Conservation (phyloP, 345 rosid genomes). For the Hypericum perforatum region DNA sequence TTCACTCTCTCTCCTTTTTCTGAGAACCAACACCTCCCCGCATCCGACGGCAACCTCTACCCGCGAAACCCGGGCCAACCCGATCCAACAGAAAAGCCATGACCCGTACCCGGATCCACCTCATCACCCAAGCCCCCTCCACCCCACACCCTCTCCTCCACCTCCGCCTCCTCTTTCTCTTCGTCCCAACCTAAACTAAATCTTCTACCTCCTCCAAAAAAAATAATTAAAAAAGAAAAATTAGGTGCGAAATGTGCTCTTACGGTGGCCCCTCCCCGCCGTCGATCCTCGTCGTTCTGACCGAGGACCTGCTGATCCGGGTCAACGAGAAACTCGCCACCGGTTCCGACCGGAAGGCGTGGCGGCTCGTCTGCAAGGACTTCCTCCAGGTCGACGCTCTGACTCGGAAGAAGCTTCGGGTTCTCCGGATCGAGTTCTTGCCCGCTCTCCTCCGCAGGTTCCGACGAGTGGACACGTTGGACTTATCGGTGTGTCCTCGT, state of each 20-base stretch:
- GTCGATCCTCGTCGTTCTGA: constrained; percentile 34
- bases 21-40: too few relatives aligned
- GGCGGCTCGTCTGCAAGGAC: constrained; percentile 68
- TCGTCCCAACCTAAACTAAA: constrained; percentile 57
- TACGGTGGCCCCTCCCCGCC: constrained; percentile 19
- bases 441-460: constrained; percentile 35
- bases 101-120: too few relatives aligned
- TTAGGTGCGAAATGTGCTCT: neutral
- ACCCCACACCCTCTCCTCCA: constrained; percentile 48
- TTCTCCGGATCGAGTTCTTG: constrained; percentile 64
- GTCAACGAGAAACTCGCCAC: constrained; percentile 34
- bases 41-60: too few relatives aligned
- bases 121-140: neutral
- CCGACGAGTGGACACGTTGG: constrained; percentile 41
- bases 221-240: neutral
- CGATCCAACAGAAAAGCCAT: too few relatives aligned
- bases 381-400: constrained; percentile 58
- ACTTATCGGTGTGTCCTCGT: constrained; percentile 75
- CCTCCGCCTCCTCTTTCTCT: constrained; percentile 71
- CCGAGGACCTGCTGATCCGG: constrained; percentile 66
- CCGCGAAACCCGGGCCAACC: too few relatives aligned
- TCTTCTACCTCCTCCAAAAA: neutral
- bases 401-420: constrained; percentile 40
- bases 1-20: too few relatives aligned
- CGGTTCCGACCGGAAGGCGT: constrained; percentile 45